Evolutionary conservation across 768 basidiomycete species (phyloP), one percentile per base, ranked within the genome.

Genomic region (Sarcomyxa edulis): DNA sequence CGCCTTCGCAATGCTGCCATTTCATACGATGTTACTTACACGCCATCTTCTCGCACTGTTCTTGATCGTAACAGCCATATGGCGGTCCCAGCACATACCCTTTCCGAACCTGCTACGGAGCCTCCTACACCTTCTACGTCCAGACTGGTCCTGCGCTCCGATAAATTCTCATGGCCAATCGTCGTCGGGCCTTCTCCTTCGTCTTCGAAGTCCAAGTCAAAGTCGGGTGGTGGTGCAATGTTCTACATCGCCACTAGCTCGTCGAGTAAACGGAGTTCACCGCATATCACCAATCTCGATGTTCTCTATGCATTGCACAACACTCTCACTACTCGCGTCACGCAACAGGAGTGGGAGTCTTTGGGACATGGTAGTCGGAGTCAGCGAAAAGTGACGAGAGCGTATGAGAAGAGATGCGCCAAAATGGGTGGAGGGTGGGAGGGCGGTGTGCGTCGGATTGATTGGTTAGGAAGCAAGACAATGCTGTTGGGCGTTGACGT

Each of bases 351-450:
- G 48, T 85, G 83, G 82, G 71, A 72, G 33, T 56, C 65, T 0
- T 65, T 84, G 4, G 78, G 77, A 0, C 60, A 69, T 34, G 70
- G 72, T 9, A 75, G 72, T 47, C 66, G 69, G 3, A 65, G 66
- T 18, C 81, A 84, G 52, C 69, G 77, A 34, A 74, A 72, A 45
- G 70, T 78, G 12, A 68, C 78, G 12, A 64, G 64, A 19, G 78
- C 79, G 23, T 84, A 83, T 48, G 75, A 83, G 53, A 67, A 68
- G 45, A 63, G 83, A 22, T 84, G 82, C 43, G 60, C 64, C 39
- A 67, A 64, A 47, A 68, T 73, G 54, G 79, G 78, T 19, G 80
- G 74, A 2, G 79, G 77, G 9, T 81, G 79, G 80, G 78, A 81
- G 19, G 68, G 68, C 14, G 82, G 82, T n/a, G 76, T 85, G 20